Evolutionary conservation across 2,329 filamentous ascomycete species (phyloP), one percentile per base, ranked within the genome.

Genomic region (Paradendryphiella salina): DNA sequence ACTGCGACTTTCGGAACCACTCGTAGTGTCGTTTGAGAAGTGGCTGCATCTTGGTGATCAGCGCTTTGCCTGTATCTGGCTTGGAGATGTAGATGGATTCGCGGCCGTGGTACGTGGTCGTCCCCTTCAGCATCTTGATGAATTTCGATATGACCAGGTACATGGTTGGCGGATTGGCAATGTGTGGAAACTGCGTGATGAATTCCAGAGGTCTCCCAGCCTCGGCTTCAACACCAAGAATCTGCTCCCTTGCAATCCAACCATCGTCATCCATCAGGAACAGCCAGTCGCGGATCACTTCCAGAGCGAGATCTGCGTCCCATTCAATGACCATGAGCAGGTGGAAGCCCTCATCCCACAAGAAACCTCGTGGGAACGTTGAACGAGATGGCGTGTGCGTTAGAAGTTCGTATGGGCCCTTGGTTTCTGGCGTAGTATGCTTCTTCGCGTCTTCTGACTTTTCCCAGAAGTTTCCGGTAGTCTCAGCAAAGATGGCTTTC

Each of bases 331-430:
- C 86, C 2, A 90, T 90, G 44, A 96, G 78, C 17, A 97, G 79
- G 68, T 97, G 93, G 75, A 96, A 97, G 0, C 93, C 93, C 72
- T 97, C 93, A 65, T 97, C 94, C 93, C 94, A 97, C 3, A 97
- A 80, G 70, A 97, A 97, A 0, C 93, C 93, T 55, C 94, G 83
- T 3, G 94, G 93, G 75, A 97, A 97, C 76, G 96, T 95, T 0
- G 93, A 88, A 6, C 94, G 82, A 7, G 92, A 96, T 0, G 93
- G 93, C 43, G 96, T 86, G 61, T 87, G 89, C 5, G 91, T 93
- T 69, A 92, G 96, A 4, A 97, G 82, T 69, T 96, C 89, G 53
- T 87, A 88, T 1, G 92, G 90, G 0, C 90, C 90, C 67, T 92
- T 90, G 0, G 85, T 75, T 52, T 84, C 80, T 60, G 90, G 85